Evolutionary conservation across 2,329 filamentous ascomycete species (phyloP).

Genomic region (Parascedosporium putredinis): DNA sequence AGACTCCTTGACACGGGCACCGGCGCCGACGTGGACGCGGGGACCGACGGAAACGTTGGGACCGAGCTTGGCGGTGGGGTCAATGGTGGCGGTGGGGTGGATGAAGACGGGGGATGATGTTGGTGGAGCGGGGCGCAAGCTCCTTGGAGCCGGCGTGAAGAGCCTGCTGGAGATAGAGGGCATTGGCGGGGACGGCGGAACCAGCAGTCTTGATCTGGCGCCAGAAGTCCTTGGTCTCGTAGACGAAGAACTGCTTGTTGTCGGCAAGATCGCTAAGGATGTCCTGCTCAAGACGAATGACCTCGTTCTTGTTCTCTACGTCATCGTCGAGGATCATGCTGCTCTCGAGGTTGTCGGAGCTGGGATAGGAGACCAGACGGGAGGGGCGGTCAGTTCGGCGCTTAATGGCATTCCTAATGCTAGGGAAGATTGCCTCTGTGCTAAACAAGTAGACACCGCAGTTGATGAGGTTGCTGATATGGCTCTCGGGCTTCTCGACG

Average conservation of each 20-base stretch:
- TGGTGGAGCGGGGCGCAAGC: slow-evolving; percentile 71
- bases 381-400: slow-evolving; percentile 76
- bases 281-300: slow-evolving; percentile 92
- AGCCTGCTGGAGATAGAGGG: slow-evolving; percentile 90
- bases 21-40: slow-evolving; percentile 73
- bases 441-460: slow-evolving; percentile 97
- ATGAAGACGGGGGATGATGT: slow-evolving; percentile 93
- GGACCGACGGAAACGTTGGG: slow-evolving; percentile 95
- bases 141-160: slow-evolving; percentile 74
- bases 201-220: slow-evolving; percentile 99
- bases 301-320: slow-evolving; percentile 70
- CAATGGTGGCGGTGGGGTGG: slow-evolving; percentile 80
- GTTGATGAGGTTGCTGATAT: slow-evolving; percentile 98
- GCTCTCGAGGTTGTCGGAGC: slow-evolving; percentile 81
- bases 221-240: slow-evolving; percentile 99
- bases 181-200: slow-evolving; percentile 92
- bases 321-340: slow-evolving; percentile 47
- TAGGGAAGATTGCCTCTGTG: slow-evolving; percentile 91
- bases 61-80: slow-evolving; percentile 91
- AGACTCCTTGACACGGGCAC: slow-evolving; percentile 86
- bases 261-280: slow-evolving; percentile 92
- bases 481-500: slow-evolving; percentile 95
- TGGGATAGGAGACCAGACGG: slow-evolving; percentile 87
- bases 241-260: slow-evolving; percentile 95
- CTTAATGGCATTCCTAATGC: slow-evolving; percentile 90